Conservation (phyloP, 129 eudicot species). For the Deinandra increscens region DNA sequence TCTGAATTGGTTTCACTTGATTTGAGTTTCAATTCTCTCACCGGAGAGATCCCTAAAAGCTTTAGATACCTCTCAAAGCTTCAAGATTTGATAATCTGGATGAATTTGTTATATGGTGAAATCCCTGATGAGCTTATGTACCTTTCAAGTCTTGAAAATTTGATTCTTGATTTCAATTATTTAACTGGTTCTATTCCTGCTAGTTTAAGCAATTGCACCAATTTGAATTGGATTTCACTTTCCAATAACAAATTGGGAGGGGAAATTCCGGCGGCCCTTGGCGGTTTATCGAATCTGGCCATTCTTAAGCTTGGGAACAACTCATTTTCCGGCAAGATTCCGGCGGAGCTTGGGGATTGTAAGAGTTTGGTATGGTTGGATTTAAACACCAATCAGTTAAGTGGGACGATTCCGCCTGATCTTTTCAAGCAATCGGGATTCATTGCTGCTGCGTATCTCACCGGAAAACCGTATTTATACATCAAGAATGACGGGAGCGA, state of each 20-base stretch:
- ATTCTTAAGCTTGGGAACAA: slow-evolving; percentile 91
- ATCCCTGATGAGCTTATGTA: slow-evolving; percentile 83
- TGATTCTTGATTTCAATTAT: slow-evolving; percentile 80
- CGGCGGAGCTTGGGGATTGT: slow-evolving; percentile 83
- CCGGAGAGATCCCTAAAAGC: slow-evolving; percentile 68
- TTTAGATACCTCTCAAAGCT: slow-evolving; percentile 66
- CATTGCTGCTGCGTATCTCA: slow-evolving; percentile 55
- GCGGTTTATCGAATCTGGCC: slow-evolving; percentile 59
- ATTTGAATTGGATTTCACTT: slow-evolving; percentile 79
- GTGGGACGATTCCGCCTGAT: slow-evolving; percentile 73
- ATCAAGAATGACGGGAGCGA: slow-evolving; percentile 85
- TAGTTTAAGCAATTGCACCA: slow-evolving; percentile 65
- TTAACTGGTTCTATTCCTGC: slow-evolving; percentile 66
- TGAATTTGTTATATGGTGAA: slow-evolving; percentile 76
- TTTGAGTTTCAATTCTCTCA: slow-evolving; percentile 78
- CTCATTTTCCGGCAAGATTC: slow-evolving; percentile 70
- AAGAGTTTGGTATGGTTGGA: slow-evolving; percentile 90
- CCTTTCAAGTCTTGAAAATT: slow-evolving; percentile 52
- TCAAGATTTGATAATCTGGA: slow-evolving; percentile 71
- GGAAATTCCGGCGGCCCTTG: slow-evolving; percentile 70
- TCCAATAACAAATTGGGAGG: slow-evolving; percentile 66
- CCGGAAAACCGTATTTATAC: slow-evolving; percentile 68
- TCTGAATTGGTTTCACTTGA: slow-evolving; percentile 74
- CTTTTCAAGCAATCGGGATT: slow-evolving; percentile 82
- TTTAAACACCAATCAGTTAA: slow-evolving; percentile 67